A percentile compares a stretch with the other conserved stretches of the same genome.
Evolutionary conservation across 2,329 filamentous ascomycete genomes (phyloP).

Genomic region (Colletotrichum gigasporum): DNA sequence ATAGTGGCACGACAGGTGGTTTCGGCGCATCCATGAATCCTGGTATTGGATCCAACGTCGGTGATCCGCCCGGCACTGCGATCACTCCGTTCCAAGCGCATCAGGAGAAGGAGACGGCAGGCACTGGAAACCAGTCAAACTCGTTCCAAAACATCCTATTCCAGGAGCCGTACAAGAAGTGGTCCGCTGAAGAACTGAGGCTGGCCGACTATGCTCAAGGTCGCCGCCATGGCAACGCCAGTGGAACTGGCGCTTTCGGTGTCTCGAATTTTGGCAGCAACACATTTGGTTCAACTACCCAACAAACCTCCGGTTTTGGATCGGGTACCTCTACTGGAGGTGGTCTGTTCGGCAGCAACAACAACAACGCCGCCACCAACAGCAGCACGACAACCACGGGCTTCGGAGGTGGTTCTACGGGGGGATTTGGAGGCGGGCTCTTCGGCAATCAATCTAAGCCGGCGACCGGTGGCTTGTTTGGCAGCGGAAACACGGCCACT

Average conservation of each 20-base stretch:
- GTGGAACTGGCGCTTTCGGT: slow-evolving; percentile 87
- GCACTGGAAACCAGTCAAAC: slow-evolving; percentile 60
- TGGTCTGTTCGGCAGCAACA: slow-evolving; percentile 51
- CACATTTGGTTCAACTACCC: slow-evolving; percentile 55
- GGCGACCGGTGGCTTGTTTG: slow-evolving; percentile 29
- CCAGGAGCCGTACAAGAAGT: slow-evolving; percentile 85
- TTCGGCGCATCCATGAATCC: slow-evolving; percentile 58
- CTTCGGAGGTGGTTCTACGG: slow-evolving; percentile 38
- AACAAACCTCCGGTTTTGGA: slow-evolving; percentile 54
- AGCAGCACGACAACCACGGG: slow-evolving; percentile 21
- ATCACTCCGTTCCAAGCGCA: slow-evolving; percentile 74
- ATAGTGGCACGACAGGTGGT: slow-evolving; percentile 44
- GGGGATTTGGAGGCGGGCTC: slow-evolving; percentile 53
- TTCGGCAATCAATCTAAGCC: slow-evolving; percentile 48
- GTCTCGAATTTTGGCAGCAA: slow-evolving; percentile 60
- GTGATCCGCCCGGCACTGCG: slow-evolving; percentile 75
- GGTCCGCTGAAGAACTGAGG: slow-evolving; percentile 85
- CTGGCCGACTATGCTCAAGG: slow-evolving; percentile 90
- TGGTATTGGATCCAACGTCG: slow-evolving; percentile 60
- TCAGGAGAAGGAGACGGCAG: slow-evolving; percentile 77
- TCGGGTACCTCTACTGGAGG: slow-evolving; percentile 38
- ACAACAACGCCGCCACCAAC: slow-evolving; percentile 34
- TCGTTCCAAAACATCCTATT: slow-evolving; percentile 84
- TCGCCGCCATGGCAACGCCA: slow-evolving; percentile 82
- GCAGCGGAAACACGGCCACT: slow-evolving; percentile 20